A percentile compares a stretch with the other conserved stretches of the same genome.
phyloP scores from a whole-genome alignment of 2,329 filamentous ascomycete species.

The Moelleriella libera region DNA sequence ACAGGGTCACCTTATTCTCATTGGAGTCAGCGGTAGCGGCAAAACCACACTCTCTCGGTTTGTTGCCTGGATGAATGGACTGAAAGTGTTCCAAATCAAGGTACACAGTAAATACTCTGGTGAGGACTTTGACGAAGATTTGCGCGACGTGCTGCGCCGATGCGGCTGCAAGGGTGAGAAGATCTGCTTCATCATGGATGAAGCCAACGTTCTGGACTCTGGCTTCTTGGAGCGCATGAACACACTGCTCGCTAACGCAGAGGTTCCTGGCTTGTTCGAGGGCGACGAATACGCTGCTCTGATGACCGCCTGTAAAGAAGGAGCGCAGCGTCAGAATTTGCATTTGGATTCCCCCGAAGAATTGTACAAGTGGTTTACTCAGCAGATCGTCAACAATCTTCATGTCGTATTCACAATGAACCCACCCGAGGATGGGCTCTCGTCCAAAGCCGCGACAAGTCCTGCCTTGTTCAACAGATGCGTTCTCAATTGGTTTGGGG shows the following conservation, averaged over 20 bases:
- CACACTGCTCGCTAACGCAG: slow-evolving; percentile 94
- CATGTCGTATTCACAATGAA: slow-evolving; percentile 99
- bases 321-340: slow-evolving; percentile 86
- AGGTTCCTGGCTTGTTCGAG: slow-evolving; percentile 96
- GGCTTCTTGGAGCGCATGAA: slow-evolving; percentile 99
- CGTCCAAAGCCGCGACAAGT: slow-evolving; percentile 92
- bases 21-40: slow-evolving; percentile 94
- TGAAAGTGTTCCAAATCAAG: slow-evolving; percentile 99
- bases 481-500: slow-evolving; percentile 98
- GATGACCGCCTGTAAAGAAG: slow-evolving; percentile 98
- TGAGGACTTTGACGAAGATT: slow-evolving; percentile 96
- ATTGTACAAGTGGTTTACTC: slow-evolving; percentile 99
- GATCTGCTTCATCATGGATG: slow-evolving; percentile 99
- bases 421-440: slow-evolving; percentile 85
- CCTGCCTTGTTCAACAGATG: slow-evolving; percentile 98
- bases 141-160: slow-evolving; percentile 82
- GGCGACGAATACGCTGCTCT: slow-evolving; percentile 97
- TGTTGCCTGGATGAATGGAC: slow-evolving; percentile 98
- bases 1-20: slow-evolving; percentile 94
- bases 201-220: slow-evolving; percentile 95
- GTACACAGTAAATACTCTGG: slow-evolving; percentile 97
- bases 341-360: slow-evolving; percentile 96
- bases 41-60: slow-evolving; percentile 98
- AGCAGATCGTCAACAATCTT: slow-evolving; percentile 96
- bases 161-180: slow-evolving; percentile 98